phyloP scores from a whole-genome alignment of 352 stramenopile species.

The Globisporangium takayamanum region DNA sequence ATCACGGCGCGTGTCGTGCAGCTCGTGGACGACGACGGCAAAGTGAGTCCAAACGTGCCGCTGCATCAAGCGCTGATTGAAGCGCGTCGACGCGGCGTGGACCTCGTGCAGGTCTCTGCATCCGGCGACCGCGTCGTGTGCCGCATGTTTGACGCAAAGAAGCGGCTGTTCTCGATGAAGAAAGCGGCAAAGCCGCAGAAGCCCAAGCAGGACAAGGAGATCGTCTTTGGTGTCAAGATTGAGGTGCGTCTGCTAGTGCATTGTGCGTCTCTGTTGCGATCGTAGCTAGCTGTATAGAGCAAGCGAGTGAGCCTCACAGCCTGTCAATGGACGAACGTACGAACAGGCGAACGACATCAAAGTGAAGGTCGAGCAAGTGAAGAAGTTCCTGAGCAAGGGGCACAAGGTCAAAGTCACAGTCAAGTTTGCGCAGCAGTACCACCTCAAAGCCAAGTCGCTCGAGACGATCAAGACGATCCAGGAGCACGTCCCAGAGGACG shows the following conservation, averaged over 20 bases:
- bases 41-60: constrained; percentile 43
- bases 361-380: constrained; percentile 63
- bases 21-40: constrained; percentile 46
- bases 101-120: constrained; percentile 70
- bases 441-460: constrained; percentile 43
- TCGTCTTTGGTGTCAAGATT: constrained; percentile 64
- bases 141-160: constrained; percentile 71
- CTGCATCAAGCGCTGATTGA: constrained; percentile 46
- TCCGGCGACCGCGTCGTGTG: constrained; percentile 37
- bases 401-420: constrained; percentile 77
- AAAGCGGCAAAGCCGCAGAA: constrained; percentile 60
- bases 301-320: not conserved
- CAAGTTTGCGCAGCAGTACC: constrained; percentile 56
- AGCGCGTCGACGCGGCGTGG: constrained; percentile 36
- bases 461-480: constrained; percentile 42
- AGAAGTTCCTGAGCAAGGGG: constrained; percentile 61
- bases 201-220: constrained; percentile 66
- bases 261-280: not conserved
- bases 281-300: not conserved
- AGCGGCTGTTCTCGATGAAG: constrained; percentile 62
- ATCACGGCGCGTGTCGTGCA: constrained; percentile 51
- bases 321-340: not conserved
- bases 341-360: constrained; percentile 56
- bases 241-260: constrained; percentile 24
- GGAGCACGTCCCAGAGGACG: constrained; percentile 30